These are phyloP conservation scores for Parastagonospora avenae DNA, from an alignment of 2,329 filamentous ascomycete genomes.

Conservation along the genomic window DNA sequence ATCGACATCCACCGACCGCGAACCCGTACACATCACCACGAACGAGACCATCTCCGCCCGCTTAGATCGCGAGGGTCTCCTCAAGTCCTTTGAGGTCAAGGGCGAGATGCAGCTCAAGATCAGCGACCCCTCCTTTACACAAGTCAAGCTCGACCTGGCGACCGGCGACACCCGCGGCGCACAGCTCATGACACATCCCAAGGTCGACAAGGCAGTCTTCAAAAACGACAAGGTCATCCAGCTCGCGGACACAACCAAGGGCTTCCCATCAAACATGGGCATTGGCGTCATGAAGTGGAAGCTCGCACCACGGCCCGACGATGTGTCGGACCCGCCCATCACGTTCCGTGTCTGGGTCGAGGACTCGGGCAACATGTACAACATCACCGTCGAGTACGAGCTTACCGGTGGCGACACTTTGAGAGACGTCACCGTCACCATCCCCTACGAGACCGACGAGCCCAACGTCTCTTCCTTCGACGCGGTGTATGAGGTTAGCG, in stretches of 20 bases:
- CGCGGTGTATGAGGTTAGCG: constrained; percentile 89
- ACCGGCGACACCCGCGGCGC: constrained; percentile 80
- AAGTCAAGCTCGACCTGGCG: constrained; percentile 82
- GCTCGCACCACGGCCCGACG: constrained; percentile 78
- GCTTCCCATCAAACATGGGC: constrained; percentile 92
- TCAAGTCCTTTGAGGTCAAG: constrained; percentile 86
- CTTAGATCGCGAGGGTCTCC: constrained; percentile 82
- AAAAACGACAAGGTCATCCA: constrained; percentile 83
- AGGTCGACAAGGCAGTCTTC: constrained; percentile 90
- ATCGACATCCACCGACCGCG: constrained; percentile 74
- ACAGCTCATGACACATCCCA: constrained; percentile 94
- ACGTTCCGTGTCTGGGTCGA: constrained; percentile 99
- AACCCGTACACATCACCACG: constrained; percentile 86
- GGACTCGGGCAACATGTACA: constrained; percentile 80
- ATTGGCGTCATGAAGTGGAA: constrained; percentile 95
- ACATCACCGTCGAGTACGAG: constrained; percentile 95
- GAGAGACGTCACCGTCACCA: constrained; percentile 82
- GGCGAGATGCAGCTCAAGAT: constrained; percentile 93
- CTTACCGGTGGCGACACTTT: constrained; percentile 79
- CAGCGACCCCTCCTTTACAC: constrained; percentile 84
- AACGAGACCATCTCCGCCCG: constrained; percentile 90
- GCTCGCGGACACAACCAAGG: constrained; percentile 83
- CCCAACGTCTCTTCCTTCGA: constrained; percentile 92
- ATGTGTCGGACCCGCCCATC: constrained; percentile 81
- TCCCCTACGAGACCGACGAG: constrained; percentile 84